Evolutionary conservation across 148 eudicot genomes (phyloP).

Genomic region (Vaccinium macrocarpon): DNA sequence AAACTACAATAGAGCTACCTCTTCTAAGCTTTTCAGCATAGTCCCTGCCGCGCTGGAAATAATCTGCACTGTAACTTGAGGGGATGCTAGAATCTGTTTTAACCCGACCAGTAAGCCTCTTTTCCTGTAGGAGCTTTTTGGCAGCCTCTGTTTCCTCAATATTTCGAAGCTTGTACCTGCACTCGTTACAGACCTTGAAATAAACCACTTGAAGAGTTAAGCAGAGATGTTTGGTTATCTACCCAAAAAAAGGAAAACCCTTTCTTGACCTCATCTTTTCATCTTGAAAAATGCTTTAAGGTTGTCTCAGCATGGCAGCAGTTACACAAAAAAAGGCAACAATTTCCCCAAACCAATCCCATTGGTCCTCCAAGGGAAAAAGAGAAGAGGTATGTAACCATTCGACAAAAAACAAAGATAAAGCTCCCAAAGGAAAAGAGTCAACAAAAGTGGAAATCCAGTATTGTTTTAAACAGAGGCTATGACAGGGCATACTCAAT

Average conservation of each 20-base stretch:
- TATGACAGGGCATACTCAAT: conserved; percentile 61
- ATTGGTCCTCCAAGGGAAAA: not conserved
- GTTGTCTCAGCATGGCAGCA: not conserved
- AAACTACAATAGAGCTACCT: conserved; percentile 45
- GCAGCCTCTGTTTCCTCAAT: conserved; percentile 99
- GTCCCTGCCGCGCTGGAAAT: conserved; percentile 87
- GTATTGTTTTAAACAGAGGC: not conserved
- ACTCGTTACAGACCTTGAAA: conserved; percentile 8
- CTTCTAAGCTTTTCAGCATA: conserved; percentile 90
- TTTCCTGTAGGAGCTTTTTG: conserved; percentile 89
- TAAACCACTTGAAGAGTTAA: not conserved
- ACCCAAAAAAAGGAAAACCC: not conserved
- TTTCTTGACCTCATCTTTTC: not conserved
- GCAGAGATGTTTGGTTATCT: not conserved
- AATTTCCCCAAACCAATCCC: not conserved
- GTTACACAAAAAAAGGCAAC: not conserved
- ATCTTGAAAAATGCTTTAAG: not conserved
- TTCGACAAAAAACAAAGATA: not conserved
- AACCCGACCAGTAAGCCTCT: conserved; percentile 63
- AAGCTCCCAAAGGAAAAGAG: not conserved
- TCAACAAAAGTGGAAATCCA: conserved; percentile 7
- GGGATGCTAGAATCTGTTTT: conserved; percentile 71
- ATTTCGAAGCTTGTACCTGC: conserved; percentile 82
- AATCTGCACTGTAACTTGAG: conserved; percentile 84
- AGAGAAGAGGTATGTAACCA: not conserved